Base-by-base conservation (phyloP, 176 grass and related monocot species). In the Juncus inflexus region DNA sequence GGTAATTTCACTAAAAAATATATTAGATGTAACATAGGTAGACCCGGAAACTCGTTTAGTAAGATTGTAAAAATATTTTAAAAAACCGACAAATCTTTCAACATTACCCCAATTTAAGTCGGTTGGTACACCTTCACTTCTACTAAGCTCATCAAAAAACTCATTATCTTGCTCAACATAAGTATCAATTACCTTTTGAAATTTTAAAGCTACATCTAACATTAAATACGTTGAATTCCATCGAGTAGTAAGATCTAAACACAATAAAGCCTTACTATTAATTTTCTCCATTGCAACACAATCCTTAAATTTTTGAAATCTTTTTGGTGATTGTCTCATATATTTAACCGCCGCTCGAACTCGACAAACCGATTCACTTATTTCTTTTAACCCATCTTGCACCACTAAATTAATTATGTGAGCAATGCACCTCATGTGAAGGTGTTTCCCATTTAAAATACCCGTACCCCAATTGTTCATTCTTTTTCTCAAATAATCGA, bases 391-490 rank as follows among this genome's bases (percentile, higher is more conserved):
- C 41, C 38, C 62, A 11, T 61, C 51, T 16, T 58, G 60, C 16
- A 74, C 58, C 49, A 63, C 41, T 2, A 74, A 12, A 47, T 74
- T 74, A 28, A 74, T 58, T 35, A 74, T 28, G 19, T 28, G 19
- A 28, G 19, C 19, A 28, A 28, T 28, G 19, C 19, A 28, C 19
- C 19, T 28, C 19, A 28, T 28, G 19, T 28, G 19, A 28, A 28
- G 19, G 19, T 28, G 19, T 28, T 28, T 28, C 19, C 19, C 19
- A 28, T 28, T 28, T 28, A 28, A 28, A 28, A 28, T 28, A 28
- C 19, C 19, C 19, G 19, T 28, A 28, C 19, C 19, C 19, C 19
- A 28, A 28, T 28, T 28, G 19, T 28, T 28, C 19, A 28, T 28
- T 28, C 19, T 28, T 28, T 28, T 28, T 28, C 19, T 28, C 19